Base-by-base conservation (phyloP, 148 eudicot genomes). In the Nyssa sinensis region DNA sequence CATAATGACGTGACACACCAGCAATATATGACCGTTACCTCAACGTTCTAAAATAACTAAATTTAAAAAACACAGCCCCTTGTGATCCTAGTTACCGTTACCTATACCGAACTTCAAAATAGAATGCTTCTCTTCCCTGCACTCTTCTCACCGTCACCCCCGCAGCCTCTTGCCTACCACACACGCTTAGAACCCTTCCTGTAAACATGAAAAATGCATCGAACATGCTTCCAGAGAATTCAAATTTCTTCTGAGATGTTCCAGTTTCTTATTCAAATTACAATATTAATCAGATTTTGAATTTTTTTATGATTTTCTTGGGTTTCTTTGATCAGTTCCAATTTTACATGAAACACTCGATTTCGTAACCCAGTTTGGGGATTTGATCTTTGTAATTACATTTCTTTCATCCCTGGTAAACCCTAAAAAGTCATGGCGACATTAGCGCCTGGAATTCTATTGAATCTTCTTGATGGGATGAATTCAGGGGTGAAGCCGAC, bases 391-490 rank as follows among this genome's bases (percentile, higher is more conserved):
- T 35, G 39, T 23, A n/a, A 64, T 8, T 37, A 29, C n/a, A n/a
- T n/a, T n/a, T n/a, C n/a, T n/a, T n/a, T 47, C 62, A 39, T 59
- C 32, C n/a, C n/a, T n/a, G n/a, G n/a, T n/a, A n/a, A n/a, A 11
- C 63, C 17, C 27, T 1, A 12, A 12, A 44, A 70, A 55, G 64
- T 27, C 25, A 94, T 92, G 97, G 90, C 97, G 31, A 66, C 83
- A 21, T 74, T 92, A 77, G 93, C 91, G 53, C 93, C 97, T 0
- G 98, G 97, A 58, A 87, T 92, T 64, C 77, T 94, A 7, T 63
- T 90, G 32, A 94, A 94, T 81, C 88, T 94, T 0, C 80, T 94
- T 1, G 59, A 90, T 31, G 93, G 86, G 24, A 88, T 94, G 92
- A 89, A 84, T 29, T 76, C 83, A 23, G 96, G 96, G 23, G 69